Evolutionary conservation across 768 basidiomycete genomes (phyloP).

Genomic region (Tephrocybe sp.): DNA sequence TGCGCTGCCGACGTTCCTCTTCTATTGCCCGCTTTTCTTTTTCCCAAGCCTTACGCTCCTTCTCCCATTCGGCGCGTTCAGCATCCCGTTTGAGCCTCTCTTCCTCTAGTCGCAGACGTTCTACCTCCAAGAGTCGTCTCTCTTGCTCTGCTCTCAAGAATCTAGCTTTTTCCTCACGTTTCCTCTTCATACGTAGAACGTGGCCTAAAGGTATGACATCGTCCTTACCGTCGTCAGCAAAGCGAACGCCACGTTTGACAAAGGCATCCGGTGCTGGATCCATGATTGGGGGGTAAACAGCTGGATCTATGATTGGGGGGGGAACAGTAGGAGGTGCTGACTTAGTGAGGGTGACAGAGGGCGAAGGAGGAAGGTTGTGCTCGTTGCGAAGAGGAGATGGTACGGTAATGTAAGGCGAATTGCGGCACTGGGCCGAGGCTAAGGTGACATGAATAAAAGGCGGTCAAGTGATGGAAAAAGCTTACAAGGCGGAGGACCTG

Average conservation of each 20-base stretch:
- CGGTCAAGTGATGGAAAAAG: neutral
- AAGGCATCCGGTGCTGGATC: slow-evolving; percentile 15
- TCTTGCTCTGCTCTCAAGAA: slow-evolving; percentile 62
- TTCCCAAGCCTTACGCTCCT: slow-evolving; percentile 46
- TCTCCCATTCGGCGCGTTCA: slow-evolving; percentile 46
- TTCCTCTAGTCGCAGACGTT: slow-evolving; percentile 41
- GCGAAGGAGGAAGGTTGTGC: slow-evolving; percentile 20
- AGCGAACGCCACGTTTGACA: slow-evolving; percentile 59
- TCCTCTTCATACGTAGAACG: slow-evolving; percentile 68
- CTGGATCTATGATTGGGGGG: slow-evolving; percentile 6
- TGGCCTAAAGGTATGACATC: slow-evolving; percentile 69
- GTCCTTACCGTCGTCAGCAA: slow-evolving; percentile 64
- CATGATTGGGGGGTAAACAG: slow-evolving; percentile 4
- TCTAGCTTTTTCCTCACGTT: slow-evolving; percentile 67
- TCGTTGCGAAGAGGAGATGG: slow-evolving; percentile 52
- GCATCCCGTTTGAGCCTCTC: slow-evolving; percentile 41
- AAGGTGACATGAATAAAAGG: slow-evolving; percentile 10
- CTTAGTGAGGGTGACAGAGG: slow-evolving; percentile 7
- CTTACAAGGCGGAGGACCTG: slow-evolving; percentile 17
- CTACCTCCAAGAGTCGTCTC: slow-evolving; percentile 46
- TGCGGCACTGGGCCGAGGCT: slow-evolving; percentile 26
- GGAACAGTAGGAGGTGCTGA: slow-evolving; percentile 12
- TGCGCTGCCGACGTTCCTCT: slow-evolving; percentile 49
- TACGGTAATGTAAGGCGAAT: slow-evolving; percentile 34
- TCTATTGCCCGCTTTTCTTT: slow-evolving; percentile 47